Evolutionary conservation across 2,329 filamentous ascomycete genomes (phyloP), one percentile per base, ranked within the genome.

Genomic region (Paecilomyces dactylethromorphus): DNA sequence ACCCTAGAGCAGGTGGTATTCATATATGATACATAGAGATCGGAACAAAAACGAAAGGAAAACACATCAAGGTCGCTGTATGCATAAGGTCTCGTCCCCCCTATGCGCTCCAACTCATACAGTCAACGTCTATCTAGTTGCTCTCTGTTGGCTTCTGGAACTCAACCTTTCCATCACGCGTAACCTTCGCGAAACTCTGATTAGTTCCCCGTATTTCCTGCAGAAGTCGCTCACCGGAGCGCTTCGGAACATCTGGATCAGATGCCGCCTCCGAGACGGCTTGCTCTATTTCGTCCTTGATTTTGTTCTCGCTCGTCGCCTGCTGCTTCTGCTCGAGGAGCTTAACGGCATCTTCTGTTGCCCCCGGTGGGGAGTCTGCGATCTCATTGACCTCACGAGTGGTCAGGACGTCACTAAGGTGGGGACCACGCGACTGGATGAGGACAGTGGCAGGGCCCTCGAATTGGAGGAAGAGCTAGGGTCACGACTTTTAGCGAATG

Each of bases 321-420:
- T 54, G 45, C 22, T 59, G 55, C 26, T 67, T 62, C 7, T 53
- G 57, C 21, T 63, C 62, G 24, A 55, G 39, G 15, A 61, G 35
- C 32, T 69, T 82, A 10, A 88, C 73, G 1, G 86, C 86, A 35
- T 84, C 78, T 2, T 85, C 79, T 0, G 90, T 82, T 1, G 82
- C 81, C 0, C 92, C 93, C 0, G 91, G 85, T 32, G 92, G 89
- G 5, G 87, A 81, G 69, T 92, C 88, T 0, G 93, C 93, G 61
- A 97, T 90, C 76, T 97, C 94, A 65, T 96, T 92, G 58, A 97
- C 84, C 64, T 99, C 88, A 55, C 87, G 84, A 29, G 82, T 81
- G 3, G 87, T 90, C 64, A 99, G 79, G 2, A 90, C 84, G 64
- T 99, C 93, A 56, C 85, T 86, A 51, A 96, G 78, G 15, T 89